Conservation (phyloP, 352 stramenopile genomes). For the Phytophthora pseudosyringae region DNA sequence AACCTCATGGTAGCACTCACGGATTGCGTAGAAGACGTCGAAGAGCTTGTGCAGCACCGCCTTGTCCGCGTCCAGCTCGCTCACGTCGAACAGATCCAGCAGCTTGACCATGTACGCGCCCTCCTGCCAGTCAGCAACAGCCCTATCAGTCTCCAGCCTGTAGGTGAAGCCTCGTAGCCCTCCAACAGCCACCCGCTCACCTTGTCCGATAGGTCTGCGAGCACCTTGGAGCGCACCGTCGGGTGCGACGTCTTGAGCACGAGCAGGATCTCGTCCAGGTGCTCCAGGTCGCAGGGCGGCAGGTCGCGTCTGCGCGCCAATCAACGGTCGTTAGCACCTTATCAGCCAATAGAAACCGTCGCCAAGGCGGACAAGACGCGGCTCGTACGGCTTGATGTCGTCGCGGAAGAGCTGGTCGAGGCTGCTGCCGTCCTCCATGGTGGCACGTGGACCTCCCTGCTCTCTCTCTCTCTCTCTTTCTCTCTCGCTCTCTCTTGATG, state of each 20-base stretch:
- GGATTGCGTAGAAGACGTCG: slow-evolving; percentile 75
- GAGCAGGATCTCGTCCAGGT: slow-evolving; percentile 68
- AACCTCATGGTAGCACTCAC: slow-evolving; percentile 34
- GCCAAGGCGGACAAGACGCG: slow-evolving; percentile 3
- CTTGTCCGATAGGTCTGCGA: slow-evolving; percentile 54
- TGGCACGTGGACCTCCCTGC: background rate
- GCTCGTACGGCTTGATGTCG: slow-evolving; percentile 59
- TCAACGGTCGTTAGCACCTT: slow-evolving; percentile 15
- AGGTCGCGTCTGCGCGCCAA: slow-evolving; percentile 53
- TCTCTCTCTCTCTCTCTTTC: no score
- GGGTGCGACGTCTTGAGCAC: slow-evolving; percentile 67
- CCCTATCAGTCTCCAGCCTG: background rate
- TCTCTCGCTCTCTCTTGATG: no score
- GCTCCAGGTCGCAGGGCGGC: slow-evolving; percentile 68
- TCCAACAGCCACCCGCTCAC: slow-evolving; percentile 23
- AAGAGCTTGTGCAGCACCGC: slow-evolving; percentile 69
- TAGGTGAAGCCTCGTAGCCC: background rate
- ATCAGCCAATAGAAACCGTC: slow-evolving; percentile 23
- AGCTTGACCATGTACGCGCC: slow-evolving; percentile 79
- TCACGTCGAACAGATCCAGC: slow-evolving; percentile 76
- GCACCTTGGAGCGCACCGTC: slow-evolving; percentile 55
- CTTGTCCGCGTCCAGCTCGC: slow-evolving; percentile 70
- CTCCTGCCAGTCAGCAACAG: slow-evolving; percentile 37
- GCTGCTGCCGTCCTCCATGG: slow-evolving; percentile 48
- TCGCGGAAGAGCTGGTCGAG: slow-evolving; percentile 59